These are phyloP conservation scores for Chaetoceros muelleri DNA, from an alignment of 108 stramenopile genomes.

Conservation along the genomic window DNA sequence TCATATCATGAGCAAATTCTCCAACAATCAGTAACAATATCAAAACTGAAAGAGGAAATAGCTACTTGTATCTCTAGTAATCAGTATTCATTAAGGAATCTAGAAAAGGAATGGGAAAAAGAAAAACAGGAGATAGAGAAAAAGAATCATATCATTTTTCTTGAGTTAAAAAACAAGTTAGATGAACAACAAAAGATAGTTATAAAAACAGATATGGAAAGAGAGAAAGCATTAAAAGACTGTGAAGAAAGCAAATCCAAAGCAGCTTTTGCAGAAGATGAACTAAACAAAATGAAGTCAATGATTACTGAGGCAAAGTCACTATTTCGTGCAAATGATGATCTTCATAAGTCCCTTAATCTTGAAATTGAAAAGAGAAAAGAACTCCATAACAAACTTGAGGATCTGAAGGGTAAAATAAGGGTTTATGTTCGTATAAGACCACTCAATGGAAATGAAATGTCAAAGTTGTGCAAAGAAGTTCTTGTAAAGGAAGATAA, in stretches of 20 bases:
- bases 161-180: conserved; percentile 17
- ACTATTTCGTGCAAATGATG: conserved; percentile 27
- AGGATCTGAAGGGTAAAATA: conserved; percentile 61
- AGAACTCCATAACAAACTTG: conserved; percentile 47
- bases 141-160: background rate
- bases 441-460: conserved; percentile 34
- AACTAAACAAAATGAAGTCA: conserved; percentile 15
- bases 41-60: background rate
- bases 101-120: no score
- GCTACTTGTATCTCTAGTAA: no score
- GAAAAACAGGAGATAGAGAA: background rate
- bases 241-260: no score
- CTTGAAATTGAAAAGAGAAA: conserved; percentile 45
- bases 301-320: conserved; percentile 23
- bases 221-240: conserved; percentile 17
- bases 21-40: no score
- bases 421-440: conserved; percentile 54
- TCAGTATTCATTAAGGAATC: no score
- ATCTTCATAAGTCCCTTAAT: conserved; percentile 29
- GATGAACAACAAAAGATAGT: conserved; percentile 18
- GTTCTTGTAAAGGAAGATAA: conserved; percentile 26
- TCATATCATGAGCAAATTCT: no score
- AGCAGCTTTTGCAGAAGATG: conserved; percentile 11
- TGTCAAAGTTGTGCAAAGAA: conserved; percentile 12
- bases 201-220: conserved; percentile 16